Evolutionary conservation across 805 yeast genomes (phyloP), one percentile per base, ranked within the genome.

Genomic region (Pichia pseudocactophila): DNA sequence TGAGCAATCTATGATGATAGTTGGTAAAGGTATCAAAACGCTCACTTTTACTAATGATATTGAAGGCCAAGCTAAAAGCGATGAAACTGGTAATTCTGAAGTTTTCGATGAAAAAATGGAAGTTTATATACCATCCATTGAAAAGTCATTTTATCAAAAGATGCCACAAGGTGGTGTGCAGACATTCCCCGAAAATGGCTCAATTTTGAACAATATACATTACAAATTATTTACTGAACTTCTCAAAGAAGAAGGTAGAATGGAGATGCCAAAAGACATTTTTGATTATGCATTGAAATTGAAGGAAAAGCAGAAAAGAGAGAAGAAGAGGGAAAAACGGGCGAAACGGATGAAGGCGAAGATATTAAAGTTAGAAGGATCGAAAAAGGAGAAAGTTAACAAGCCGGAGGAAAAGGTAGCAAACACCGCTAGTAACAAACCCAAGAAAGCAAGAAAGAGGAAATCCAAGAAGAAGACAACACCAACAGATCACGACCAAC

Each of bases 71-170:
- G n/a, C 18, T 18, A 22, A 32, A 30, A 13, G n/a, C 4, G 26
- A 28, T 16, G 32, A 27, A 8, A 25, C 12, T 7, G 30, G 12
- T 19, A n/a, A 10, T 12, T 10, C 13, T n/a, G 20, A 30, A 17
- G 38, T 17, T 12, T 38, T 7, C 4, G 28, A 34, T 3, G 64
- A 63, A 36, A 46, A 42, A 5, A 10, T 11, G 13, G 46, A 41
- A 19, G 42, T 51, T 2, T 54, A 64, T 39, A 44, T 50, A 1
- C 71, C 78, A 0, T 51, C 47, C 16, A 53, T 70, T 12, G 64
- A 62, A 27, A 58, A 54, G 37, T 59, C 74, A 1, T 39, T 68
- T 3, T 65, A 50, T 41, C 46, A 54, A 5, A 49, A 50, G 33
- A 65, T 66, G 68, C 49, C 51, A 22, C 41, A 37, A 28, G 37